phyloP scores from a whole-genome alignment of 2,329 filamentous ascomycete genomes.

The Phialocephala sp. region DNA sequence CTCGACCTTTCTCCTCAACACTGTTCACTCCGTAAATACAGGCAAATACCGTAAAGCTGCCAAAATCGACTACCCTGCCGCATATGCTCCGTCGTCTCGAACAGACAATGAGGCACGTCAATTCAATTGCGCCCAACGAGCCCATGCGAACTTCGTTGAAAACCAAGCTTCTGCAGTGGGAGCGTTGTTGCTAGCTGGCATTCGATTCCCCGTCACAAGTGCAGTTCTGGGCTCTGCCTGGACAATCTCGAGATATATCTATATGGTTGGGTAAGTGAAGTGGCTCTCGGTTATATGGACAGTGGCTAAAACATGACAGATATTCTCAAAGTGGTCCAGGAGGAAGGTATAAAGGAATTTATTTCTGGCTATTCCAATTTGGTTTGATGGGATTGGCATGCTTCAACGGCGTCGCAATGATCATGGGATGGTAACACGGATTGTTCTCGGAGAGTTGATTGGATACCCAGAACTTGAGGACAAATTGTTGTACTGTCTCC shows the following conservation, averaged over 20 bases:
- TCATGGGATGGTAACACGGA: conserved; percentile 33
- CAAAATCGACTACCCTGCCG: conserved; percentile 60
- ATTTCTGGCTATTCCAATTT: conserved; percentile 35
- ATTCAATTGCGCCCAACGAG: conserved; percentile 71
- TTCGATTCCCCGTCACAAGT: conserved; percentile 57
- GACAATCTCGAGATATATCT: conserved; percentile 58
- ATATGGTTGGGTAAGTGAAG: conserved; percentile 56
- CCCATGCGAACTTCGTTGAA: conserved; percentile 69
- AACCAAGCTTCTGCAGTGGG: conserved; percentile 60
- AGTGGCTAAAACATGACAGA: conserved; percentile 52
- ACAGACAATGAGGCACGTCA: conserved; percentile 46
- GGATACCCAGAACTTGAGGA: not conserved
- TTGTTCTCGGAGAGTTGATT: not conserved
- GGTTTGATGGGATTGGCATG: conserved; percentile 37
- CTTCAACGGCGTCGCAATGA: conserved; percentile 35
- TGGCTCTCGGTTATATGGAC: not conserved
- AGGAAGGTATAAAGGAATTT: conserved; percentile 36
- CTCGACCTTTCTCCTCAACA: conserved; percentile 63
- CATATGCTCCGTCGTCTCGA: conserved; percentile 51
- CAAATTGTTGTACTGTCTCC: not conserved
- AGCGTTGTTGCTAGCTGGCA: conserved; percentile 60
- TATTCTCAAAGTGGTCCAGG: conserved; percentile 44
- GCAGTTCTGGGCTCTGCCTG: conserved; percentile 58
- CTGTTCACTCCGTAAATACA: conserved; percentile 56
- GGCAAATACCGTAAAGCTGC: conserved; percentile 56